phyloP scores from a whole-genome alignment of 768 basidiomycete species.

The Amanita inopinata region DNA sequence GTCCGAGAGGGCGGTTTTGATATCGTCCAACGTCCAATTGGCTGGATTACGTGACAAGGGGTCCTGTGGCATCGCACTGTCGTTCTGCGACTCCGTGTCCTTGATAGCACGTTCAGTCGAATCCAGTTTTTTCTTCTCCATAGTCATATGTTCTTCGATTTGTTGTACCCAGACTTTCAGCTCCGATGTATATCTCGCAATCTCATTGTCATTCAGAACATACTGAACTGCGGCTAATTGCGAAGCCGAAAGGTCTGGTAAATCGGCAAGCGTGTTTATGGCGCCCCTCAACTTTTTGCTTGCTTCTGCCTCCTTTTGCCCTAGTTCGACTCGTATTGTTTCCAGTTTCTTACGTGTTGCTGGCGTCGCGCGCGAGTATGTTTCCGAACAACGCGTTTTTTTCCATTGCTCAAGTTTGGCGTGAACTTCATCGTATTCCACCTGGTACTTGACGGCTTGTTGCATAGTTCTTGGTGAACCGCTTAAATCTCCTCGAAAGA shows the following conservation, averaged over 20 bases:
- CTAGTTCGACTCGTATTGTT: slow-evolving; percentile 12
- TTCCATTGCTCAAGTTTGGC: slow-evolving; percentile 21
- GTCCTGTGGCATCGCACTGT: not conserved
- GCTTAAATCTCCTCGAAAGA: not conserved
- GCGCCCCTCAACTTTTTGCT: slow-evolving; percentile 16
- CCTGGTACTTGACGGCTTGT: slow-evolving; percentile 19
- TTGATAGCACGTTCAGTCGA: not conserved
- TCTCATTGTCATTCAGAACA: slow-evolving; percentile 15
- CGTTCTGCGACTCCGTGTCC: not conserved
- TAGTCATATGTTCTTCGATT: slow-evolving; percentile 13
- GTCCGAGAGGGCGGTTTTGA: slow-evolving; percentile 12
- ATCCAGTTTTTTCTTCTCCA: slow-evolving; percentile 10
- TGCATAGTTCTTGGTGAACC: slow-evolving; percentile 17
- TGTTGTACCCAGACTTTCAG: slow-evolving; percentile 24
- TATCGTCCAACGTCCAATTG: slow-evolving; percentile 17
- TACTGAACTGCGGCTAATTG: slow-evolving; percentile 5
- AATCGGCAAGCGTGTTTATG: slow-evolving; percentile 16
- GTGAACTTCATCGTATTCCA: slow-evolving; percentile 15
- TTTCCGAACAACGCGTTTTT: slow-evolving; percentile 19
- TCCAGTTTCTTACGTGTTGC: slow-evolving; percentile 21
- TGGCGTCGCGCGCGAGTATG: slow-evolving; percentile 19
- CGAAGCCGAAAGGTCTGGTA: slow-evolving; percentile 17
- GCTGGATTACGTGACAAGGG: slow-evolving; percentile 11
- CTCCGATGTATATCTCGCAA: slow-evolving; percentile 20
- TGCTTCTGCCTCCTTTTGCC: slow-evolving; percentile 12